A percentile compares a stretch with the other conserved stretches of the same genome.
Evolutionary conservation across 164 flowering plant genomes (phyloP).

Genomic region (Vitis rupestris): DNA sequence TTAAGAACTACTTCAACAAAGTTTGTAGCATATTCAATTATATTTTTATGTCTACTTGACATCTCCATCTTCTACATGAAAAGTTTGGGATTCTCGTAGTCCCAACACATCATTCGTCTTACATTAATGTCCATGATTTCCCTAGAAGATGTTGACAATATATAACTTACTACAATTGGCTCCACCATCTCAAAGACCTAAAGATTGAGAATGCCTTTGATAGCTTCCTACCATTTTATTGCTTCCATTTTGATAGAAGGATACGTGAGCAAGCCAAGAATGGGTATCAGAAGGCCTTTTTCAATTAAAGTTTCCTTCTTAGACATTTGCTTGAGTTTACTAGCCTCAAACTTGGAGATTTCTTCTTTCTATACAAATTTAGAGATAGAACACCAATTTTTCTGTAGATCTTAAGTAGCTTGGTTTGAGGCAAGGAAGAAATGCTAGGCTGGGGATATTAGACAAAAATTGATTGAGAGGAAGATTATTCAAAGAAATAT

Average conservation of each 20-base stretch:
- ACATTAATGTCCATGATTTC: constrained; percentile 21
- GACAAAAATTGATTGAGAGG: constrained; percentile 40
- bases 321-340: constrained; percentile 21
- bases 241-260: constrained; percentile 35
- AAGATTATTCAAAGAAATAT: constrained; percentile 38
- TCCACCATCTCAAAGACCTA: constrained; percentile 36
- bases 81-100: constrained; percentile 39
- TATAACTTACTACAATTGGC: constrained; percentile 35
- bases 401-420: constrained; percentile 38
- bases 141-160: constrained; percentile 36
- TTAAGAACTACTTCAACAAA: constrained; percentile 54
- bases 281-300: constrained; percentile 36
- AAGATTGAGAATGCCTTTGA: constrained; percentile 34
- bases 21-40: constrained; percentile 46
- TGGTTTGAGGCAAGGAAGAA: constrained; percentile 29
- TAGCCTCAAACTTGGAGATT: constrained; percentile 8
- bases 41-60: constrained; percentile 24
- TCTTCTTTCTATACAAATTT: constrained; percentile 42
- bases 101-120: constrained; percentile 52
- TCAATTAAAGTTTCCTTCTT: constrained; percentile 18
- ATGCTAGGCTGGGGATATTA: constrained; percentile 58
- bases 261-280: constrained; percentile 53
- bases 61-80: constrained; percentile 39
- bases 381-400: constrained; percentile 59
- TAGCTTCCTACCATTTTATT: constrained; percentile 36